Evolutionary conservation across 768 basidiomycete genomes (phyloP), one percentile per base, ranked within the genome.

Genomic region (Dendrothele bispora): DNA sequence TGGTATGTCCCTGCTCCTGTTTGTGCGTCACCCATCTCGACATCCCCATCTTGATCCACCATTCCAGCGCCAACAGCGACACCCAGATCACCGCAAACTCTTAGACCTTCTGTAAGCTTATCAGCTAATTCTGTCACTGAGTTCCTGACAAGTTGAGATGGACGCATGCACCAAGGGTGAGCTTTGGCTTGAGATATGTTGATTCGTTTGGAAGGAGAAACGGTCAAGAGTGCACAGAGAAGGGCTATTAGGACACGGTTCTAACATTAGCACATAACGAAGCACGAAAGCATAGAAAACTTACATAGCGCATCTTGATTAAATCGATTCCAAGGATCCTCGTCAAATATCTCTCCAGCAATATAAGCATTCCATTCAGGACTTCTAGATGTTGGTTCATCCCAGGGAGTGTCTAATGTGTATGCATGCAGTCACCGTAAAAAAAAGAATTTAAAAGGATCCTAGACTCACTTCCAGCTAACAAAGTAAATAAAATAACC

Each of bases 341-440:
- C 80, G 4, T 76, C 62, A 55, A 91, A 84, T 46, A 95, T 80
- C 40, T 84, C 71, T 4, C 92, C 91, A 0, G 76, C 75, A 2
- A 87, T 59, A 62, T 89, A 99, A 7, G 79, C 78, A n/a, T 66
- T 61, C 57, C 80, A 99, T 64, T 98, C 97, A 1, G 82, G 79
- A 50, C 88, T 89, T n/a, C 73, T 71, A 1, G 63, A 56, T 0
- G 93, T 91, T 3, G 97, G 92, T 60, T 95, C 88, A 59, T 98
- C 97, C 97, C 97, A 98, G 2, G 97, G 97, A 0, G 97, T 98
- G 59, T 97, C 95, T 98, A 45, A 28, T 7, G 20, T 43, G 18
- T 3, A 37, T 21, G 27, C 18, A 36, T 51, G 5, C 26, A 49
- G 15, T 21, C 30, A 30, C n/a, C 39, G 36, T 32, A 7, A 18